These are phyloP conservation scores for Crithidia sp. DNA, from an alignment of 208 protist species.

Conservation along the genomic window DNA sequence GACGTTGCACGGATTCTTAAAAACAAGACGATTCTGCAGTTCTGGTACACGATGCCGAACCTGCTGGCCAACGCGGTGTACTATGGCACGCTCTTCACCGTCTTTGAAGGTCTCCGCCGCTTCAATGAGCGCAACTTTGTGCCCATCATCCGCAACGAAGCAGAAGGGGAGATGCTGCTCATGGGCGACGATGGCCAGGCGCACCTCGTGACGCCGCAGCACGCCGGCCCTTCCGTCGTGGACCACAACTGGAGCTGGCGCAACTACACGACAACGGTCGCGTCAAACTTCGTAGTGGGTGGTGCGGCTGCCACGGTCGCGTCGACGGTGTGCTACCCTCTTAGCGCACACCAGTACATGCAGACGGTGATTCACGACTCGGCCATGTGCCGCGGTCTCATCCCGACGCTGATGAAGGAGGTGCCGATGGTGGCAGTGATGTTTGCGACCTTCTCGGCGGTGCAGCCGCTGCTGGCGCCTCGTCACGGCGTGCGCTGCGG, in stretches of 20 bases:
- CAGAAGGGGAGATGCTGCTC: constrained; percentile 11
- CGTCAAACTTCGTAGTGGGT: constrained; percentile 72
- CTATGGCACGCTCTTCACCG: constrained; percentile 84
- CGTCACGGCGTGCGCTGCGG: constrained; percentile 85
- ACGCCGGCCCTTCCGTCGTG: constrained; percentile 14
- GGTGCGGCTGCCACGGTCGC: constrained; percentile 82
- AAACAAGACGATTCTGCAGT: constrained; percentile 88
- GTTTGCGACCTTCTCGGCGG: constrained; percentile 79
- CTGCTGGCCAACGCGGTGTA: constrained; percentile 89
- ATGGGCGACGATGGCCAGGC: constrained; percentile 17
- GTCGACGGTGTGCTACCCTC: constrained; percentile 86
- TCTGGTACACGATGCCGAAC: constrained; percentile 86
- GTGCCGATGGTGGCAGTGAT: constrained; percentile 89
- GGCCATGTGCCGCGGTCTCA: constrained; percentile 82
- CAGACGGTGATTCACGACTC: constrained; percentile 93
- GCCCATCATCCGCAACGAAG: constrained; percentile 34
- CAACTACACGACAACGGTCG: constrained; percentile 67
- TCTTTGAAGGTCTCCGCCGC: constrained; percentile 89
- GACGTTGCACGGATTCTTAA: constrained; percentile 62
- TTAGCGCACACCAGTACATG: constrained; percentile 86
- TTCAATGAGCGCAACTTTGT: constrained; percentile 82
- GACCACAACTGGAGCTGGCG: constrained; percentile 56
- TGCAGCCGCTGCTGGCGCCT: constrained; percentile 79
- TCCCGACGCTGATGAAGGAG: constrained; percentile 82
- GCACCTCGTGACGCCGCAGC: constrained; percentile 12